These are phyloP conservation scores for Leucoagaricus sp. DNA, from an alignment of 1,284 basidiomycete genomes.

Conservation along the genomic window DNA sequence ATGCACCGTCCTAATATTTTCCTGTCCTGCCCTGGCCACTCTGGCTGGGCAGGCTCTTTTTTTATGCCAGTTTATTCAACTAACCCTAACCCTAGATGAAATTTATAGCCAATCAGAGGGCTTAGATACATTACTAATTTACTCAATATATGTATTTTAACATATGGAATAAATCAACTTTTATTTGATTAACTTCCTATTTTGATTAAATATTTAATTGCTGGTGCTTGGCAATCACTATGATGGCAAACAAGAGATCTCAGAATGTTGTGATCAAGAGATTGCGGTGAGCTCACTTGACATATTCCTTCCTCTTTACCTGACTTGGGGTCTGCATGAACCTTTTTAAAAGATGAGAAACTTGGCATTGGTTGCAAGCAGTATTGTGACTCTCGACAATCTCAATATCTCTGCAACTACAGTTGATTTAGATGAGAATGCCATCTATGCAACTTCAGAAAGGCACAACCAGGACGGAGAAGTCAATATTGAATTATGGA, in stretches of 20 bases:
- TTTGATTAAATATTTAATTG: too few species aligned
- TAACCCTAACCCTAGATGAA: conserved; percentile 30
- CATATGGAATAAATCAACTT: too few species aligned
- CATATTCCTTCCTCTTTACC: neutral
- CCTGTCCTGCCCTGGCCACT: conserved; percentile 44
- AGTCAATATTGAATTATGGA: conserved; percentile 64
- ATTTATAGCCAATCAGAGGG: neutral
- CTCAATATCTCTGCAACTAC: conserved; percentile 48
- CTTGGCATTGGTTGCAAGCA: conserved; percentile 40
- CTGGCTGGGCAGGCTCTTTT: conserved; percentile 33
- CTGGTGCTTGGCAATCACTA: neutral
- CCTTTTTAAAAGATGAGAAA: conserved; percentile 36
- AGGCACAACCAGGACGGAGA: conserved; percentile 46
- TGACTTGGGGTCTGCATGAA: conserved; percentile 40
- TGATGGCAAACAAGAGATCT: conserved; percentile 6
- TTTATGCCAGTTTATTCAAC: conserved; percentile 21
- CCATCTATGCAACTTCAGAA: conserved; percentile 63
- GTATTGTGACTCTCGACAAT: conserved; percentile 27
- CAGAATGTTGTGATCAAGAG: conserved; percentile 5
- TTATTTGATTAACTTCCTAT: too few species aligned
- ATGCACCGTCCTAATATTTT: conserved; percentile 74
- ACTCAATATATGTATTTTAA: neutral
- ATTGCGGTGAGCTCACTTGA: neutral
- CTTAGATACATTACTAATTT: neutral
- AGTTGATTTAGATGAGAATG: conserved; percentile 70